Percentiles rank a stretch among this genome's conserved stretches.
phyloP scores from a whole-genome alignment of 345 rosid genomes.

The Pelargonium nanum region DNA sequence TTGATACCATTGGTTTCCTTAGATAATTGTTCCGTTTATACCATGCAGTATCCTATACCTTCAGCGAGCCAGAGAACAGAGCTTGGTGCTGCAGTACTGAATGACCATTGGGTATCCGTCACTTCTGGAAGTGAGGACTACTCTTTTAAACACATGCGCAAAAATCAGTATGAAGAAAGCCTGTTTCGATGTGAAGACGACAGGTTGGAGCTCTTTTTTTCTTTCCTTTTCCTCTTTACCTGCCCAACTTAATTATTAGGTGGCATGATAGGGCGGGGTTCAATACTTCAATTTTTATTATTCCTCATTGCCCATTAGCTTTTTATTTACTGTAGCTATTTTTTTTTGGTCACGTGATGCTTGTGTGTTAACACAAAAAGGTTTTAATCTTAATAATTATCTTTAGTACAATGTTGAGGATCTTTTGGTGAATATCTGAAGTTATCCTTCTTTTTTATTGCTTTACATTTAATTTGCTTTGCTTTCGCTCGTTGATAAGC shows the following conservation, averaged over 20 bases:
- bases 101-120: slow-evolving; percentile 96
- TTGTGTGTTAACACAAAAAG: too few relatives aligned
- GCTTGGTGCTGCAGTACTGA: slow-evolving; percentile 74
- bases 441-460: neutral
- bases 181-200: slow-evolving; percentile 94
- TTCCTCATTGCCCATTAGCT: neutral
- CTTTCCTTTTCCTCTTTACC: neutral
- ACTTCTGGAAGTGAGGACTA: slow-evolving; percentile 99
- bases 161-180: slow-evolving; percentile 97
- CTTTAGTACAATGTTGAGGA: neutral
- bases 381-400: too few relatives aligned
- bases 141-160: slow-evolving; percentile 97
- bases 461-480: slow-evolving; percentile 1
- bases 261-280: neutral
- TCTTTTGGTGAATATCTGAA: neutral
- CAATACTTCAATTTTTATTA: too few relatives aligned
- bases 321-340: neutral
- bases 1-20: neutral
- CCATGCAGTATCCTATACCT: slow-evolving; percentile 76
- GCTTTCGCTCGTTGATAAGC: slow-evolving; percentile 6
- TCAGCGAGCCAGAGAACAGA: slow-evolving; percentile 72
- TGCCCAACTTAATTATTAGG: neutral
- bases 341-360: too few relatives aligned
- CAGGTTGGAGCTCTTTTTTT: slow-evolving; percentile 43
- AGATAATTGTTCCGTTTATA: slow-evolving; percentile 12